Percentiles rank a stretch among this genome's conserved stretches.
phyloP scores from a whole-genome alignment of 2,329 filamentous ascomycete species.

The Catunica adiposa region DNA sequence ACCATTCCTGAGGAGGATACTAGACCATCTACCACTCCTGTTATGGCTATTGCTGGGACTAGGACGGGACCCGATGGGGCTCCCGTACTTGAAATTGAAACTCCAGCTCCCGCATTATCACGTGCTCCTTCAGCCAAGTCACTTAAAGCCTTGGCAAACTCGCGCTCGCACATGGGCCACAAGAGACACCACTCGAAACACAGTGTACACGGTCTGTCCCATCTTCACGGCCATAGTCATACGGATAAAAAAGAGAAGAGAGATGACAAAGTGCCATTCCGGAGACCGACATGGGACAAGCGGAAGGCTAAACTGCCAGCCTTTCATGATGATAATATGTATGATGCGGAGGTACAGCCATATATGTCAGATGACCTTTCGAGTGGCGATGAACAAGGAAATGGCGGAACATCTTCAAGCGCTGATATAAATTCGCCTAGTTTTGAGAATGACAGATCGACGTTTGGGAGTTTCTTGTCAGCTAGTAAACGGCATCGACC shows the following conservation, averaged over 20 bases:
- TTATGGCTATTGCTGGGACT: slow-evolving; percentile 58
- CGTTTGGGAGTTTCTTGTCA: slow-evolving; percentile 58
- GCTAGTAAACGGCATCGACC: slow-evolving; percentile 57
- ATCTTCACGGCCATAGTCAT: neutral
- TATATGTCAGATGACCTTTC: slow-evolving; percentile 85
- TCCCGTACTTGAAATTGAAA: slow-evolving; percentile 77
- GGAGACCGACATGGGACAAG: slow-evolving; percentile 52
- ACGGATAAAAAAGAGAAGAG: slow-evolving; percentile 6
- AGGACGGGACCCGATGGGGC: slow-evolving; percentile 67
- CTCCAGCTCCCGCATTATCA: slow-evolving; percentile 60
- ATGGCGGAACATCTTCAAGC: slow-evolving; percentile 46
- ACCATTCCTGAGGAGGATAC: slow-evolving; percentile 29
- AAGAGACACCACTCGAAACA: slow-evolving; percentile 78
- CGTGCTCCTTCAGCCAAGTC: slow-evolving; percentile 92
- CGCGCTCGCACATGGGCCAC: slow-evolving; percentile 59
- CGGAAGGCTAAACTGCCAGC: slow-evolving; percentile 57
- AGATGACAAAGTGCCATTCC: slow-evolving; percentile 13
- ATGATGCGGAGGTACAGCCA: slow-evolving; percentile 85
- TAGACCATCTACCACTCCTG: slow-evolving; percentile 41
- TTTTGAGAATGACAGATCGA: slow-evolving; percentile 47
- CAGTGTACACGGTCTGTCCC: slow-evolving; percentile 29
- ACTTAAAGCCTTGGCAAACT: slow-evolving; percentile 52
- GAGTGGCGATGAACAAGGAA: slow-evolving; percentile 82
- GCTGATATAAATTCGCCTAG: slow-evolving; percentile 31
- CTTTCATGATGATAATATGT: slow-evolving; percentile 98